A percentile compares a stretch with the other conserved stretches of the same genome.
These are phyloP conservation scores for Pseudogymnoascus pannorum DNA, from an alignment of 2,329 filamentous ascomycete species.

Conservation along the genomic window DNA sequence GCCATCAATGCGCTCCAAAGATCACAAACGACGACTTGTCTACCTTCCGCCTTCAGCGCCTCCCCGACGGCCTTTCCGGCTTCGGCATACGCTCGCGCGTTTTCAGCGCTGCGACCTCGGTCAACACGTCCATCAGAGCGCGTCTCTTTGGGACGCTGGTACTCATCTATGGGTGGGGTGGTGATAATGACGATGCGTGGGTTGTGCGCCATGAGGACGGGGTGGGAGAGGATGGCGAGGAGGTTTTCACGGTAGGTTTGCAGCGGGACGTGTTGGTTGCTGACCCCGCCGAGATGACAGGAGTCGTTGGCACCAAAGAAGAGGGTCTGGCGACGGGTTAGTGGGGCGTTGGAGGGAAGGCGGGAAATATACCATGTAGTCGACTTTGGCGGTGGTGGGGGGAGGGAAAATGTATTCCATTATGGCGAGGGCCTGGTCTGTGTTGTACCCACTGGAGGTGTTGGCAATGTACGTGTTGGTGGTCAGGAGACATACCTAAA, in stretches of 20 bases:
- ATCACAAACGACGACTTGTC: conserved; percentile 59
- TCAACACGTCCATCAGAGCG: conserved; percentile 38
- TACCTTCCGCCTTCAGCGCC: conserved; percentile 31
- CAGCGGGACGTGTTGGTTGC: conserved; percentile 71
- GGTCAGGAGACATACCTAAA: conserved; percentile 45
- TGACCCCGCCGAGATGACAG: conserved; percentile 53
- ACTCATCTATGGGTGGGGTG: conserved; percentile 73
- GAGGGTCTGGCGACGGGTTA: conserved; percentile 34
- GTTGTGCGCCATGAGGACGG: conserved; percentile 59
- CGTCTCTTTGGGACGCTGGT: conserved; percentile 45
- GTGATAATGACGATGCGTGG: conserved; percentile 71
- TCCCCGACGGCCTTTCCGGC: conserved; percentile 58
- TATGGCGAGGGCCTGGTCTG: conserved; percentile 61
- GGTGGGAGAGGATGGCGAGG: conserved; percentile 63
- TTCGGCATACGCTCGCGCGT: conserved; percentile 46
- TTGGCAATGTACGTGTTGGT: not conserved
- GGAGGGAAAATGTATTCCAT: conserved; percentile 65
- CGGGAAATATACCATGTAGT: conserved; percentile 53
- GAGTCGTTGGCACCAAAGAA: conserved; percentile 92
- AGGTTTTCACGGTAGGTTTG: conserved; percentile 57
- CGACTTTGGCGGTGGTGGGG: conserved; percentile 53
- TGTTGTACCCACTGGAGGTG: conserved; percentile 63
- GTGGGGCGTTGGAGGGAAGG: not conserved
- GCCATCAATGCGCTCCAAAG: conserved; percentile 74
- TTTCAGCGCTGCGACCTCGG: conserved; percentile 38